Evolutionary conservation across 371 early-diverging fungal species (phyloP).

Genomic region (Mucor piriformis): DNA sequence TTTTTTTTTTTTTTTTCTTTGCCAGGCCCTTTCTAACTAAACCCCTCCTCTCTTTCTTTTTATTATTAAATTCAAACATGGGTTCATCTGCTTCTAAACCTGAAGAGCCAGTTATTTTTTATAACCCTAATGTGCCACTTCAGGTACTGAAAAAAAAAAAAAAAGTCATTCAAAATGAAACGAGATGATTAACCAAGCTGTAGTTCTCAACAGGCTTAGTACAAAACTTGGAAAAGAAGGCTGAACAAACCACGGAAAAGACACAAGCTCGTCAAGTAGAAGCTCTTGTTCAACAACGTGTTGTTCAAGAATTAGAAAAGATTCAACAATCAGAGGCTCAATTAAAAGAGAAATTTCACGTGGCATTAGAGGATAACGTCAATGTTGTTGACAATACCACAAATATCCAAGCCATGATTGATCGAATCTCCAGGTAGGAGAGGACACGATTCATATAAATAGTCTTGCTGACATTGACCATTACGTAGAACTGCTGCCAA

Average conservation of each 20-base stretch:
- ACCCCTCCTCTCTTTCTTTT: not conserved
- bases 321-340: slow-evolving; percentile 14
- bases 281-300: slow-evolving; percentile 24
- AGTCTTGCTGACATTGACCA: too few species aligned
- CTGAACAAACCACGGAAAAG: slow-evolving; percentile 21
- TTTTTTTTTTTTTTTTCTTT: not conserved
- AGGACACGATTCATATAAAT: not conserved
- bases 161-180: too few species aligned
- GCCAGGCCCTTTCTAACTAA: not conserved
- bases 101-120: slow-evolving; percentile 28
- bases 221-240: slow-evolving; percentile 24
- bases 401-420: slow-evolving; percentile 21
- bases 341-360: slow-evolving; percentile 16
- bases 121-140: slow-evolving; percentile 33
- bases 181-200: too few species aligned
- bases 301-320: slow-evolving; percentile 29
- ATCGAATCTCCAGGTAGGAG: slow-evolving; percentile 19
- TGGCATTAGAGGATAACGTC: slow-evolving; percentile 12
- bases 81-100: slow-evolving; percentile 27
- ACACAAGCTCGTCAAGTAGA: slow-evolving; percentile 26
- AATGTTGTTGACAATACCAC: slow-evolving; percentile 2
- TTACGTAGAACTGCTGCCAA: slow-evolving; percentile 25
- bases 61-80: slow-evolving; percentile 18
- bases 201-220: slow-evolving; percentile 29
- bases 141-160: too few species aligned